These are phyloP conservation scores for Scenedesmus sp. DNA, from an alignment of 163 green algal species.

Conservation along the genomic window DNA sequence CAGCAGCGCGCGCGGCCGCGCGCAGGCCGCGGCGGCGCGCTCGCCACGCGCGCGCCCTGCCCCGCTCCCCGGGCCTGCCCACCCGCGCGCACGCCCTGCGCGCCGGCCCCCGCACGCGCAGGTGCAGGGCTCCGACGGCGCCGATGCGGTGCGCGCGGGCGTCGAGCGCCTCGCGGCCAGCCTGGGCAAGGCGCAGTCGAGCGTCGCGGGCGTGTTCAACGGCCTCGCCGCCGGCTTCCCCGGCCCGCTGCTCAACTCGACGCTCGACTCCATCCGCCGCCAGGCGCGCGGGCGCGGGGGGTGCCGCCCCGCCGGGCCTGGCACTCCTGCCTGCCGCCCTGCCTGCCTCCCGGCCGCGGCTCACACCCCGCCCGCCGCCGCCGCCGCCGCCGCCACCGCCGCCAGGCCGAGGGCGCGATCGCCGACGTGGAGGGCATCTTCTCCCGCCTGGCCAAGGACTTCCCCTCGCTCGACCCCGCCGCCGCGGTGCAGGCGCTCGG, in stretches of 20 bases:
- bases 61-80: no score
- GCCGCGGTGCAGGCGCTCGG: background rate
- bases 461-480: slow-evolving; percentile 4
- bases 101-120: no score
- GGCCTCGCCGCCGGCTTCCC: slow-evolving; percentile 24
- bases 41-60: no score
- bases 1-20: no score
- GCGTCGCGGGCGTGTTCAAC: background rate
- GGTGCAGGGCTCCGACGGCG: slow-evolving; percentile 12
- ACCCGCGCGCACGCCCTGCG: no score
- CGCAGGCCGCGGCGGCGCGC: no score
- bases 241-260: slow-evolving; percentile 17
- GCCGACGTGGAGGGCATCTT: slow-evolving; percentile 13
- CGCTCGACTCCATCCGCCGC: slow-evolving; percentile 1
- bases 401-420: slow-evolving; percentile 1
- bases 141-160: background rate
- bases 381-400: background rate
- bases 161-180: background rate
- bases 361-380: background rate
- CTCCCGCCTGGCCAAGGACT: background rate
- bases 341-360: background rate
- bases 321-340: background rate
- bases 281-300: background rate
- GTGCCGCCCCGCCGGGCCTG: background rate
- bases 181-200: background rate